Evolutionary conservation across 345 rosid genomes (phyloP).

Genomic region (Murraya koenigii): DNA sequence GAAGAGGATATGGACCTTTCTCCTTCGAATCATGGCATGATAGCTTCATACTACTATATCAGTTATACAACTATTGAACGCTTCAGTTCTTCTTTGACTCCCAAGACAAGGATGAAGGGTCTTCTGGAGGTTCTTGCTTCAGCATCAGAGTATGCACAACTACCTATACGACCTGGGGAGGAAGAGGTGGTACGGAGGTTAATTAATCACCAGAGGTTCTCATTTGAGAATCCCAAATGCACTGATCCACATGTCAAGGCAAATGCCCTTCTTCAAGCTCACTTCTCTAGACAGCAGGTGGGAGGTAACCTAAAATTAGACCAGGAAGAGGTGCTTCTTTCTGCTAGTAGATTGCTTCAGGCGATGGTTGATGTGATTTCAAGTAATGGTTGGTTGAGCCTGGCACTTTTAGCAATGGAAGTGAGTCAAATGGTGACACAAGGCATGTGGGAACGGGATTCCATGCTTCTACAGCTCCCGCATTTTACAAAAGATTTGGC

Average conservation of each 20-base stretch:
- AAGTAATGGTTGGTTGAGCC: neutral
- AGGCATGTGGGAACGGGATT: conserved; percentile 36
- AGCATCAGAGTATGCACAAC: conserved; percentile 80
- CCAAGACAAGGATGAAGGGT: conserved; percentile 93
- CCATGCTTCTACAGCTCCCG: conserved; percentile 95
- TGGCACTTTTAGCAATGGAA: neutral
- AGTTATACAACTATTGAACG: conserved; percentile 89
- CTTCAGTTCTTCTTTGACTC: conserved; percentile 76
- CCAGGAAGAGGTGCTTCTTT: conserved; percentile 69
- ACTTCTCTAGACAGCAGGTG: conserved; percentile 83
- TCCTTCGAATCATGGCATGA: conserved; percentile 85
- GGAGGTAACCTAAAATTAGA: conserved; percentile 76
- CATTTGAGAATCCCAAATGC: conserved; percentile 74
- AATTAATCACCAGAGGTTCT: conserved; percentile 86
- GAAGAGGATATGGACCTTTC: conserved; percentile 88
- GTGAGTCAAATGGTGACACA: neutral
- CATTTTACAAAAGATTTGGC: conserved; percentile 82
- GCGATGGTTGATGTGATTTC: neutral
- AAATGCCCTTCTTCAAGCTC: conserved; percentile 86
- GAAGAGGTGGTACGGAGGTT: conserved; percentile 77
- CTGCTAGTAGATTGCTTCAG: neutral
- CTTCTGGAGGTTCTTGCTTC: conserved; percentile 84
- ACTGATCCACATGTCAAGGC: conserved; percentile 90
- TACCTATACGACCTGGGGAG: conserved; percentile 87
- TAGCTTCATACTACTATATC: conserved; percentile 83